phyloP scores from a whole-genome alignment of 768 basidiomycete genomes.

The Leccinum subgranulosum region DNA sequence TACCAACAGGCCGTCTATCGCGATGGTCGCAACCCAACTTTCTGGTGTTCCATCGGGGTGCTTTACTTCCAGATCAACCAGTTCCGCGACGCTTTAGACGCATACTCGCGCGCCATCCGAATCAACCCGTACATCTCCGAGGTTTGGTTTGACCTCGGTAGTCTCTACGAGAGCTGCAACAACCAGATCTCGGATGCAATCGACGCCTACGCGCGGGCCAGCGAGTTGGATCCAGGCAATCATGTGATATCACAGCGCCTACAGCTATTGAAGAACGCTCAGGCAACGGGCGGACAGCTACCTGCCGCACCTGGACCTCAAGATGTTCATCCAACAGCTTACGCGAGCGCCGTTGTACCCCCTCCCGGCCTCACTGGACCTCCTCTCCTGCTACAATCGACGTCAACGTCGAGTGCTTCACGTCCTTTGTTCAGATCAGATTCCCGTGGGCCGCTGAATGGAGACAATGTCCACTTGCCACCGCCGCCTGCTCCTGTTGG shows the following conservation, averaged over 20 bases:
- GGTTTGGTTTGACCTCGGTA: slow-evolving; percentile 86
- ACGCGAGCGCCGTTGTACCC: slow-evolving; percentile 73
- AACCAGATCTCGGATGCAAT: slow-evolving; percentile 99
- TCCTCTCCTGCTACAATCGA: slow-evolving; percentile 57
- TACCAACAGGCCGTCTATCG: slow-evolving; percentile 99
- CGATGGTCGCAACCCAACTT: slow-evolving; percentile 97
- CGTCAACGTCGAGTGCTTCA: slow-evolving; percentile 19
- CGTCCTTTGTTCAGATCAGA: slow-evolving; percentile 62
- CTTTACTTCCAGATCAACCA: slow-evolving; percentile 99
- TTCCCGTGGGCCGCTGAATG: slow-evolving; percentile 52
- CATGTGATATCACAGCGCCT: slow-evolving; percentile 78
- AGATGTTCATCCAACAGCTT: slow-evolving; percentile 95
- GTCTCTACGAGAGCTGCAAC: slow-evolving; percentile 96
- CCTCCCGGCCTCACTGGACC: slow-evolving; percentile 68
- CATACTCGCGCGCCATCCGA: slow-evolving; percentile 97
- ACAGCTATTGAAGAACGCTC: slow-evolving; percentile 73
- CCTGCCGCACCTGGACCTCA: slow-evolving; percentile 91
- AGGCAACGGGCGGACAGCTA: slow-evolving; percentile 67
- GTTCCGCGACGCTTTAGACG: slow-evolving; percentile 97
- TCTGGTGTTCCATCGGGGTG: slow-evolving; percentile 99
- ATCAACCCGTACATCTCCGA: slow-evolving; percentile 97
- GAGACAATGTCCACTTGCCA: slow-evolving; percentile 46
- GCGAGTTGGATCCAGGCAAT: slow-evolving; percentile 89
- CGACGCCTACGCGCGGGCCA: slow-evolving; percentile 94
- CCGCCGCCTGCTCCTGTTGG: slow-evolving; percentile 52